Percentiles rank a stretch among this genome's conserved stretches.
Evolutionary conservation across 306 rosid species (phyloP).

Genomic region (Quercus robur): DNA sequence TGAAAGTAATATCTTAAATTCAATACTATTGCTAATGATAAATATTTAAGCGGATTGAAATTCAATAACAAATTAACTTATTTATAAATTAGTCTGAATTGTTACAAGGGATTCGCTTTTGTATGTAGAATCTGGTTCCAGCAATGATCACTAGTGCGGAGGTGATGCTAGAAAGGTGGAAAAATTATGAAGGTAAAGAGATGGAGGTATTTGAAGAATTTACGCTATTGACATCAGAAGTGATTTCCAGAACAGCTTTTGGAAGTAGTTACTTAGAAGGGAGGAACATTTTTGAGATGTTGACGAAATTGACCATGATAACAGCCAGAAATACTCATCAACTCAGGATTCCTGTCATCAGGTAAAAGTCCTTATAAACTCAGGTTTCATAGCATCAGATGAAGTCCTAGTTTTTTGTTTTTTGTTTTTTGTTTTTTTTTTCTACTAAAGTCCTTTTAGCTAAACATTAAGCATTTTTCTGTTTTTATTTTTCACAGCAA

Average conservation of each 20-base stretch:
- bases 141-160: constrained; percentile 19
- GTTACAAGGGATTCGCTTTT: not conserved
- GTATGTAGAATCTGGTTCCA: constrained; percentile 5
- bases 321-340: not conserved
- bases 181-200: constrained; percentile 19
- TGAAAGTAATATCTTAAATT: constrained; percentile 3
- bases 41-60: no score
- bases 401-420: no score
- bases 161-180: constrained; percentile 27
- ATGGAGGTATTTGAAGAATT: constrained; percentile 28
- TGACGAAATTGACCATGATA: constrained; percentile 2
- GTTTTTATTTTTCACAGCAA: constrained; percentile 8
- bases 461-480: not conserved
- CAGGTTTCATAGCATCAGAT: no score
- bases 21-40: no score
- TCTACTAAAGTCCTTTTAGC: no score
- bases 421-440: no score
- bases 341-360: constrained; percentile 16
- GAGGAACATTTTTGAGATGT: constrained; percentile 19
- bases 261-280: constrained; percentile 31
- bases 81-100: not conserved
- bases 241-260: constrained; percentile 29
- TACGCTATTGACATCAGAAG: constrained; percentile 21
- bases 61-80: not conserved
- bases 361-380: not conserved